Base-by-base conservation (phyloP, 2,329 filamentous ascomycete species). In the Aspergillus latus region DNA sequence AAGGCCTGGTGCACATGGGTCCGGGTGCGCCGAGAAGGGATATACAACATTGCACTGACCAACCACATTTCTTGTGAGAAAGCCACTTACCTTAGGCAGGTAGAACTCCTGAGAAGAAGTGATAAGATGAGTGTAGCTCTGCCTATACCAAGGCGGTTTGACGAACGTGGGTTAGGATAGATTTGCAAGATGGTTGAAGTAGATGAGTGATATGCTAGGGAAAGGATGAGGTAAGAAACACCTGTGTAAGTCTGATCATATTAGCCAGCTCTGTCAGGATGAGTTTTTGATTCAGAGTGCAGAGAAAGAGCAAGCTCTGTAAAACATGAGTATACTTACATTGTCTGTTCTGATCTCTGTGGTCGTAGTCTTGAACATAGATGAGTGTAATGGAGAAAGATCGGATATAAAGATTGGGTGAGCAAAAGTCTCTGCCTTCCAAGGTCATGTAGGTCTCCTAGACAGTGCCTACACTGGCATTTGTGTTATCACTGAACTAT, bases 41-140 rank as follows among this genome's bases (percentile, higher is more conserved):
- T 54, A 54, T 54, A 48, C 36, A 54, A 42, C 36, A 26, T 2
- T 2, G 15, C 21, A 43, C 37, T 29, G 5, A 29, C 50, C 50
- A 52, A 52, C 50, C 50, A 52, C 50, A n/a, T 21, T 6, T 8
- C 39, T 37, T n/a, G 6, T 8, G 40, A 6, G 10, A 40, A 0
- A 47, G 8, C 26, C 11, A 52, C 42, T 21, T 52, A 52, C 50
- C 50, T 52, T 16, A 13, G 15, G 11, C n/a, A 37, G n/a, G 10
- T 30, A 15, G 11, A 42, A 15, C 21, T 32, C 13, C 6, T 16
- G 8, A 29, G 16, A 30, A 13, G 15, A 28, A 32, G n/a, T 40
- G 15, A 11, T 7, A 15, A 29, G 34, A 40, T 26, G 29, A 29
- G 26, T 21, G 21, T 21, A 21, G 28, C 36, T 29, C 3, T 46